phyloP scores from a whole-genome alignment of 2,329 filamentous ascomycete genomes.

The Colletotrichum orchidophilum region DNA sequence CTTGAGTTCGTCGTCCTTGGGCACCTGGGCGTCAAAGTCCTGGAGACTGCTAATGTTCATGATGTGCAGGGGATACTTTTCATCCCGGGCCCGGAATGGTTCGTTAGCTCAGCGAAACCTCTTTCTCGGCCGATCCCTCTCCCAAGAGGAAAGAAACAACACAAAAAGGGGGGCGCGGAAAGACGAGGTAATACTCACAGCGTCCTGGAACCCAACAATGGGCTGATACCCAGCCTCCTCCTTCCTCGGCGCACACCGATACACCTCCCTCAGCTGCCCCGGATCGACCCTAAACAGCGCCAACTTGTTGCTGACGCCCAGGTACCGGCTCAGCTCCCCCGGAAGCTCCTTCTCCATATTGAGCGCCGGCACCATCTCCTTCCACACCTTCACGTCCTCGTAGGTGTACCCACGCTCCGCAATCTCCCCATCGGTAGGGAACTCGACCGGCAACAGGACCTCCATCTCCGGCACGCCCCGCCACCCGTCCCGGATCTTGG shows the following conservation, averaged over 20 bases:
- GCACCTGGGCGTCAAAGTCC: constrained; percentile 66
- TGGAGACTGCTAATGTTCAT: constrained; percentile 72
- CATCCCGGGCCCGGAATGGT: neutral
- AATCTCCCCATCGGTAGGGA: constrained; percentile 67
- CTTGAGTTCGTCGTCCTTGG: constrained; percentile 56
- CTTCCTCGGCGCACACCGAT: constrained; percentile 66
- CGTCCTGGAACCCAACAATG: constrained; percentile 74
- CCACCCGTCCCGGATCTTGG: constrained; percentile 61
- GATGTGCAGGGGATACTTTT: constrained; percentile 74
- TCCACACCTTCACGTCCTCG: constrained; percentile 73
- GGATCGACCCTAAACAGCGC: constrained; percentile 76
- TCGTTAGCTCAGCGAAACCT: neutral
- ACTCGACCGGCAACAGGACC: constrained; percentile 72
- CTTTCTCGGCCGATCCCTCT: neutral
- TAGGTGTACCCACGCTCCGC: constrained; percentile 66
- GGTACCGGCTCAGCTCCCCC: constrained; percentile 68
- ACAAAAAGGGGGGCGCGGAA: neutral
- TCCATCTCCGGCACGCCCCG: constrained; percentile 67
- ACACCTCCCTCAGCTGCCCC: constrained; percentile 64
- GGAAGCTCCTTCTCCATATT: constrained; percentile 69
- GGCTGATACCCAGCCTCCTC: constrained; percentile 71
- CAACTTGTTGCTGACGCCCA: constrained; percentile 73
- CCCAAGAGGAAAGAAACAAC: neutral
- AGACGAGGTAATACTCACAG: constrained; percentile 55
- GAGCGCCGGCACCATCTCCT: constrained; percentile 62